Conservation (phyloP, 1,284 basidiomycete species). For the Ustilago curta region DNA sequence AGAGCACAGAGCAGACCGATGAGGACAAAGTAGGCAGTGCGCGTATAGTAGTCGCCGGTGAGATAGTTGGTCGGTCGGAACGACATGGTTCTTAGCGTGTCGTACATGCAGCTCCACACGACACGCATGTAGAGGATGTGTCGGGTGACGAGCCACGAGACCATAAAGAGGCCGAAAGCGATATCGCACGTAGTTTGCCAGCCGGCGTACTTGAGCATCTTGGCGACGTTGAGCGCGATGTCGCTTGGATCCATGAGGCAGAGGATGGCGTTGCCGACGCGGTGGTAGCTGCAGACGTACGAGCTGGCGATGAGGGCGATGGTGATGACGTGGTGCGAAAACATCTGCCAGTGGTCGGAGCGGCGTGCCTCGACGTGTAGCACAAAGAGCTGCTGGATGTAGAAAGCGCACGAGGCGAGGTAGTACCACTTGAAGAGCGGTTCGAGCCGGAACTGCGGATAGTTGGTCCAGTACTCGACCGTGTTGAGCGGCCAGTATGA, state of each 20-base stretch:
- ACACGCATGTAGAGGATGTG: constrained; percentile 62
- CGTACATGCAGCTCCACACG: constrained; percentile 53
- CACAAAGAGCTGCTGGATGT: constrained; percentile 89
- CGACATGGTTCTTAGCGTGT: constrained; percentile 29
- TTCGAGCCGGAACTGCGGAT: constrained; percentile 84
- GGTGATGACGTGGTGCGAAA: constrained; percentile 92
- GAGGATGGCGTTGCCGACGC: constrained; percentile 87
- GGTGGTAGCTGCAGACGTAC: constrained; percentile 86
- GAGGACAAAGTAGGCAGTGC: constrained; percentile 28
- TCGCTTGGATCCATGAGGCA: constrained; percentile 93
- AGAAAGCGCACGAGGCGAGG: constrained; percentile 90
- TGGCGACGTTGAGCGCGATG: constrained; percentile 86
- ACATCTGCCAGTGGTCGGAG: constrained; percentile 95
- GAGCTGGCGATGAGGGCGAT: constrained; percentile 81
- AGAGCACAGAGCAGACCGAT: constrained; percentile 50
- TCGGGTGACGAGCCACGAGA: constrained; percentile 62
- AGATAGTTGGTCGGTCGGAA: constrained; percentile 23
- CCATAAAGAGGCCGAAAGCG: constrained; percentile 78
- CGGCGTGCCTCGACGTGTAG: constrained; percentile 90
- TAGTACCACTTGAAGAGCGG: constrained; percentile 72
- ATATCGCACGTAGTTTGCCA: constrained; percentile 79
- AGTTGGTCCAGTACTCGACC: constrained; percentile 80
- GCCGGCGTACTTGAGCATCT: constrained; percentile 89
- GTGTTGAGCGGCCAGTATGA: constrained; percentile 79
- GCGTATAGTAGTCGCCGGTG: constrained; percentile 32